These are phyloP conservation scores for Macrophomina pseudophaseolina DNA, from an alignment of 2,329 filamentous ascomycete genomes.

Conservation along the genomic window DNA sequence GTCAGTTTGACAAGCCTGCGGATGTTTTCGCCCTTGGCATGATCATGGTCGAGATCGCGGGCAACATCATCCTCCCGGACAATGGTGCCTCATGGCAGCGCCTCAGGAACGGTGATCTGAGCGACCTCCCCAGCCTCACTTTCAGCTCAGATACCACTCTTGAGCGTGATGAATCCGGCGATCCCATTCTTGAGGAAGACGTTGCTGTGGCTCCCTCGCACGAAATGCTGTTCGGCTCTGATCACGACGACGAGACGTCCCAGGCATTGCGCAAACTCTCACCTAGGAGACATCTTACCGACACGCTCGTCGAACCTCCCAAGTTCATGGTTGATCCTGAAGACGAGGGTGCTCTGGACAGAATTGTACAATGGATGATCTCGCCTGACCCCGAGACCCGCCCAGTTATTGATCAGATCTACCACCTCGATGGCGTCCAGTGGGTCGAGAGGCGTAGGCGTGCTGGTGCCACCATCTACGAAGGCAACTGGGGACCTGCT, in stretches of 20 bases:
- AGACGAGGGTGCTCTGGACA: conserved; percentile 78
- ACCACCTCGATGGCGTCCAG: conserved; percentile 72
- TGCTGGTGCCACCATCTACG: conserved; percentile 91
- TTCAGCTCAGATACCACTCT: conserved; percentile 75
- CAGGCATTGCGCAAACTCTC: conserved; percentile 42
- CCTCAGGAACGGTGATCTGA: conserved; percentile 85
- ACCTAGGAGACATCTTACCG: conserved; percentile 36
- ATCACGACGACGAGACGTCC: conserved; percentile 45
- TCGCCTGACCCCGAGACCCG: conserved; percentile 73
- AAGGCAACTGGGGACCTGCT: conserved; percentile 91
- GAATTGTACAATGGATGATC: conserved; percentile 87
- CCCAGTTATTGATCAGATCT: conserved; percentile 75
- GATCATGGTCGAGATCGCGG: conserved; percentile 92
- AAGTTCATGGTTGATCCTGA: conserved; percentile 83
- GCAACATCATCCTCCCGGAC: conserved; percentile 90
- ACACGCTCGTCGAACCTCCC: conserved; percentile 72
- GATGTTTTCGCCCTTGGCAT: conserved; percentile 94
- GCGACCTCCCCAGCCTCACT: conserved; percentile 85
- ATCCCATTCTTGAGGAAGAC: conserved; percentile 50
- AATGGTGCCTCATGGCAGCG: conserved; percentile 92
- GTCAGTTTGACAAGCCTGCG: conserved; percentile 85
- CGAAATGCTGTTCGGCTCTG: conserved; percentile 35
- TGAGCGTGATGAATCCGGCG: conserved; percentile 74
- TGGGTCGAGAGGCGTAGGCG: conserved; percentile 81
- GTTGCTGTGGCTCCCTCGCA: conserved; percentile 38